Base-by-base conservation (phyloP, 768 basidiomycete genomes). In the Gymnopilus dilepis region DNA sequence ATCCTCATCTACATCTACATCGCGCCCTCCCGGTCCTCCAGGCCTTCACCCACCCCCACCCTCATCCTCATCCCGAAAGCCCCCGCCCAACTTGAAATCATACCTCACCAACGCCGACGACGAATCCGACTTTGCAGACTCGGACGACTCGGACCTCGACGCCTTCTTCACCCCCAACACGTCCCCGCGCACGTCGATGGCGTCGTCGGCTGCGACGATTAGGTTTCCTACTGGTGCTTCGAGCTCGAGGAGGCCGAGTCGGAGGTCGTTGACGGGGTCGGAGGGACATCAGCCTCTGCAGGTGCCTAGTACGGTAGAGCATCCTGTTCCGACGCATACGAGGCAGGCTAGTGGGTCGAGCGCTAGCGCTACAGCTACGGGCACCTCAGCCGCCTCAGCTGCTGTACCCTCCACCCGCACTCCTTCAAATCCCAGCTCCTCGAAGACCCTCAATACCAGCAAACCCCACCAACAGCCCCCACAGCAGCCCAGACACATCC, bases 151-250 rank as follows among this genome's bases (percentile, higher is more conserved):
- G 55, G 70, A 72, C 28, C 60, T 68, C 34, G 84, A 85, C 65
- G 76, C 82, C 24, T 91, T 87, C 73, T 91, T 86, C 71, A 91
- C 88, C 0, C 87, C 88, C 17, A 75, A 78, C 60, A 75, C 83
- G 12, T 84, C 86, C 5, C 86, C 86, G 17, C 76, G 81, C 33
- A 76, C 80, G 3, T 85, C 85, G 6, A 76, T 81, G 69, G 73
- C 75, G 11, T 77, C 82, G 6, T 69, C 74, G 1, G 60, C 62
- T 19, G 58, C 61, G 6, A 66, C 76, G 57, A 67, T 72, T 59
- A 70, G 71, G 56, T 68, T 70, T 62, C 66, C 71, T 42, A 47
- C 64, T 6, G 33, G 33, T 6, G 12, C 34, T 3, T 56, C 64
- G 7, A 62, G 74, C 26, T 56, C 64, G 7, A 62, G 74, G 21